Conservation (phyloP, 2,329 filamentous ascomycete species). For the Cercospora sp. region DNA sequence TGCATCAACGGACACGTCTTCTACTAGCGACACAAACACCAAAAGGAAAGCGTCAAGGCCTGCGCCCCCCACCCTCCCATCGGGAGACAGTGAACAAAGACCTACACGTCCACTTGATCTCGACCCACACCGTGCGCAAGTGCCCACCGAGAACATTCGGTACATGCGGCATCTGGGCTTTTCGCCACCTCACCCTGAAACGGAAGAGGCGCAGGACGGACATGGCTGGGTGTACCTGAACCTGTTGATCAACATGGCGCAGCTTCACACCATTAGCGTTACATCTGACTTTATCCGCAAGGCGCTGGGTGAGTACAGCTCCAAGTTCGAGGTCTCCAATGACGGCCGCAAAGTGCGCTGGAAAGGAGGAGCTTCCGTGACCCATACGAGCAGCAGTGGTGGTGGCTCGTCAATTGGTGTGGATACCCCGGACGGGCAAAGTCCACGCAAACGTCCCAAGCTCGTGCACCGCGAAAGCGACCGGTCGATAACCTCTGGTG, state of each 20-base stretch:
- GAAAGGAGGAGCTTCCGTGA: conserved; percentile 68
- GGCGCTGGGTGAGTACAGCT: conserved; percentile 68
- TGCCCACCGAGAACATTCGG: conserved; percentile 74
- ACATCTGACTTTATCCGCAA: conserved; percentile 74
- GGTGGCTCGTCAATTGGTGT: conserved; percentile 27
- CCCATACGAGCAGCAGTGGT: conserved; percentile 60
- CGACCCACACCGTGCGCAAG: conserved; percentile 73
- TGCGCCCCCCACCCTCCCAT: neutral
- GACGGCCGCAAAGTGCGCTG: conserved; percentile 80
- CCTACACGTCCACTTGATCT: conserved; percentile 75
- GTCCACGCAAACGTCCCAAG: conserved; percentile 36
- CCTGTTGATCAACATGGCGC: conserved; percentile 75
- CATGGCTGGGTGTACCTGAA: conserved; percentile 85
- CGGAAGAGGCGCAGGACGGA: conserved; percentile 58
- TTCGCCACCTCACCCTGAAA: conserved; percentile 57
- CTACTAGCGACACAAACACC: neutral
- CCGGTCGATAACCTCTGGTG: conserved; percentile 8
- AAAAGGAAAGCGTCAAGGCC: conserved; percentile 3
- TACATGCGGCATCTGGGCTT: conserved; percentile 76
- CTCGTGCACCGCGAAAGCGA: conserved; percentile 26
- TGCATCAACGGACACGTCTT: conserved; percentile 10
- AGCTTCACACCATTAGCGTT: conserved; percentile 82
- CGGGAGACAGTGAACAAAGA: conserved; percentile 60
- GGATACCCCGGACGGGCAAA: conserved; percentile 26
- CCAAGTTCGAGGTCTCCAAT: conserved; percentile 72